These are phyloP conservation scores for Alternaria dauci DNA, from an alignment of 2,329 filamentous ascomycete species.

Conservation along the genomic window DNA sequence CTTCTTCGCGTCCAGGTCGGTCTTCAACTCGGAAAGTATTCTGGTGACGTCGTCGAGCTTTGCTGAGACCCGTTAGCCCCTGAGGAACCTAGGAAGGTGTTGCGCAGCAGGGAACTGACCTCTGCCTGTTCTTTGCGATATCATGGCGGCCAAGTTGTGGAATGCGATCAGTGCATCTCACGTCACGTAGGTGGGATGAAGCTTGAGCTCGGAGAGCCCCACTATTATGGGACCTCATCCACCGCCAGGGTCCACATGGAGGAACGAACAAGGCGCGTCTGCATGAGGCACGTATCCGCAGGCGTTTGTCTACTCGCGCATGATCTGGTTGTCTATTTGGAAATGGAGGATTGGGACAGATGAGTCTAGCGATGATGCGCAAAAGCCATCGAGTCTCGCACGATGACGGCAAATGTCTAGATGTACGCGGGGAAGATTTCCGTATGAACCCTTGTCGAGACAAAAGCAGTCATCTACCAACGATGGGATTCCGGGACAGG, in stretches of 20 bases:
- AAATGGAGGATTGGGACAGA: too few relatives aligned
- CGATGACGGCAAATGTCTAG: background rate
- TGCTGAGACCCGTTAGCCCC: conserved; percentile 52
- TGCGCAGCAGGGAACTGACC: conserved; percentile 17
- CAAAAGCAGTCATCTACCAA: background rate
- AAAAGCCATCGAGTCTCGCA: background rate
- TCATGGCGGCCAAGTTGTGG: conserved; percentile 6
- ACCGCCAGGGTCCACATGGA: conserved; percentile 7
- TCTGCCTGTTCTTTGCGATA: conserved; percentile 29
- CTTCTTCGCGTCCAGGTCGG: conserved; percentile 68
- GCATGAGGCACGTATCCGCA: background rate
- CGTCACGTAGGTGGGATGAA: conserved; percentile 8
- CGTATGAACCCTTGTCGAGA: too few relatives aligned
- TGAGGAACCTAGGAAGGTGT: background rate
- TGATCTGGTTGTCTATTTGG: background rate
- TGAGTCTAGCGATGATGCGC: background rate
- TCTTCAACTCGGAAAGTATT: conserved; percentile 68
- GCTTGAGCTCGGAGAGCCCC: conserved; percentile 19
- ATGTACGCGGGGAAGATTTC: too few relatives aligned
- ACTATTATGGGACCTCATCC: conserved; percentile 14
- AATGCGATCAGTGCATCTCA: background rate
- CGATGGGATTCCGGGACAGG: accelerated
- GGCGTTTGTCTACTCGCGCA: background rate
- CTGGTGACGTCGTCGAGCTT: conserved; percentile 74
- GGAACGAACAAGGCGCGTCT: conserved; percentile 11